These are phyloP conservation scores for Nakazawaea molendinolei DNA, from an alignment of 805 yeast species.

Conservation along the genomic window DNA sequence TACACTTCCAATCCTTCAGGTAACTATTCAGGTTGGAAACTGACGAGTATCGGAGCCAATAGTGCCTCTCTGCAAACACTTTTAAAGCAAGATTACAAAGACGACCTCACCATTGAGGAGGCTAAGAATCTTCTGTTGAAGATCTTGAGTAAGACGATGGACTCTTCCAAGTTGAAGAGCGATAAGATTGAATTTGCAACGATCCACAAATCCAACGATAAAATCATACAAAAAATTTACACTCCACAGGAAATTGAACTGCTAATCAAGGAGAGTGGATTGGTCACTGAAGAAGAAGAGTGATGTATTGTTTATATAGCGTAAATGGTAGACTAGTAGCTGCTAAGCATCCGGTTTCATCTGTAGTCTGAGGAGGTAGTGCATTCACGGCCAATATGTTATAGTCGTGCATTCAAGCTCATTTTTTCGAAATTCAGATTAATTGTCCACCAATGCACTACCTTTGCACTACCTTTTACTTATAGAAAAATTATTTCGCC, in stretches of 20 bases:
- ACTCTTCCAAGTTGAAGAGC: slow-evolving; percentile 73
- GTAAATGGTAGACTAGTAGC: no score
- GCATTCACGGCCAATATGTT: no score
- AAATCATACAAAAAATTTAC: slow-evolving; percentile 69
- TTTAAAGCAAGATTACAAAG: slow-evolving; percentile 90
- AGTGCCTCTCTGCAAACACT: slow-evolving; percentile 94
- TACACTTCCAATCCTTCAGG: slow-evolving; percentile 97
- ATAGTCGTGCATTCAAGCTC: no score
- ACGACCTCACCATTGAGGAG: slow-evolving; percentile 62
- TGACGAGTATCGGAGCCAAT: slow-evolving; percentile 94
- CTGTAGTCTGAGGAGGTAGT: no score
- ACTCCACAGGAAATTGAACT: slow-evolving; percentile 68
- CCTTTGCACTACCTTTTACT: no score
- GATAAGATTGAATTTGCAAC: slow-evolving; percentile 95
- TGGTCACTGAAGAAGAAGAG: slow-evolving; percentile 53
- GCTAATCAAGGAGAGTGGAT: slow-evolving; percentile 66
- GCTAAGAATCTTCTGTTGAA: slow-evolving; percentile 87
- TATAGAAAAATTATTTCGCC: no score
- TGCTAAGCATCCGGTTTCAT: no score
- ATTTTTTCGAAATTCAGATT: no score
- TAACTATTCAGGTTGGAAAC: slow-evolving; percentile 97
- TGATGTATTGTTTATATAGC: slow-evolving; percentile 13
- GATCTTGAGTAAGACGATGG: slow-evolving; percentile 91
- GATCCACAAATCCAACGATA: slow-evolving; percentile 37
- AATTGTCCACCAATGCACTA: no score